Conservation (phyloP, 2,329 filamentous ascomycete genomes). For the Chaetomiaceae sp. region DNA sequence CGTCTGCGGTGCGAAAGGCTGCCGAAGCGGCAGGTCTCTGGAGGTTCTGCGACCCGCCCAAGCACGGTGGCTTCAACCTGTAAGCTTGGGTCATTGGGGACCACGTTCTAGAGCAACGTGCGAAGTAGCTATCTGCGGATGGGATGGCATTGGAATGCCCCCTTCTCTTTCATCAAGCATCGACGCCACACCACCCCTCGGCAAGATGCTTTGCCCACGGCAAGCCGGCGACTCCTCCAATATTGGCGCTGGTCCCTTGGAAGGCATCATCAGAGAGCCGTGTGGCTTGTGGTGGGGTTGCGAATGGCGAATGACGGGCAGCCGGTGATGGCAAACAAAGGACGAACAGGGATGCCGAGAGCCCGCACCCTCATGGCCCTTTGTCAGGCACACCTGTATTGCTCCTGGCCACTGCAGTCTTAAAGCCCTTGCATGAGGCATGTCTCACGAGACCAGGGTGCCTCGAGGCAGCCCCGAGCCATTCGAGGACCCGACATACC, state of each 20-base stretch:
- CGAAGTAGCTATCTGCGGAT: background rate
- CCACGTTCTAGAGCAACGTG: constrained; percentile 1
- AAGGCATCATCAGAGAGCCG: background rate
- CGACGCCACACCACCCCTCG: background rate
- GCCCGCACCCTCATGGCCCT: background rate
- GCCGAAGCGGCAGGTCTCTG: constrained; percentile 70
- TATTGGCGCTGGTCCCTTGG: background rate
- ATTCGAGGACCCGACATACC: background rate
- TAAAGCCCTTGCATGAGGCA: background rate
- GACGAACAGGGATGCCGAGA: background rate
- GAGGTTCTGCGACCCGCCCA: constrained; percentile 67
- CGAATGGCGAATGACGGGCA: background rate
- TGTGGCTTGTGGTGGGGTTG: constrained; percentile 4
- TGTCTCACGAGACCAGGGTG: background rate
- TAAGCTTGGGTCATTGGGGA: constrained; percentile 26
- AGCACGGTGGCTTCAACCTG: constrained; percentile 49
- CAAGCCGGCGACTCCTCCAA: background rate
- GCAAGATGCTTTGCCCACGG: background rate
- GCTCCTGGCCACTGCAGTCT: background rate
- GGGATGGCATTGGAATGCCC: background rate
- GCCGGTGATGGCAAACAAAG: constrained; percentile 13
- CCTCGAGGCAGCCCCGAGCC: background rate
- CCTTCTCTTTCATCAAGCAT: background rate
- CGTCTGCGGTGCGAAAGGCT: constrained; percentile 61
- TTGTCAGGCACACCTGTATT: background rate